Evolutionary conservation across 148 eudicot genomes (phyloP).

Genomic region (Oxyria digyna): DNA sequence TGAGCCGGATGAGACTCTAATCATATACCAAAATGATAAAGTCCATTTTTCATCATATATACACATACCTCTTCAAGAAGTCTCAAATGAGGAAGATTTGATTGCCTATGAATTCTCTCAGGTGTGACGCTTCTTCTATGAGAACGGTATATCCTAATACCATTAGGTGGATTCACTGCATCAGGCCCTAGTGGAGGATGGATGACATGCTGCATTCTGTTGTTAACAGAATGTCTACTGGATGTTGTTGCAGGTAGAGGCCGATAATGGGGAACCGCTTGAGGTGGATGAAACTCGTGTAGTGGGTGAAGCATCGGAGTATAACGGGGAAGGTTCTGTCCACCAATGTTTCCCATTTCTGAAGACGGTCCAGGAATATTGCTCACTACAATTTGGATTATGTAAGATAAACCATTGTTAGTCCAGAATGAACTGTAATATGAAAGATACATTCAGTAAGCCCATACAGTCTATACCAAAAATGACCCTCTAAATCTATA

Average conservation of each 20-base stretch:
- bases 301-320: slow-evolving; percentile 47
- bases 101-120: slow-evolving; percentile 48
- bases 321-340: slow-evolving; percentile 37
- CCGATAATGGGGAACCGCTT: slow-evolving; percentile 38
- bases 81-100: slow-evolving; percentile 58
- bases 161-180: slow-evolving; percentile 39
- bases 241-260: slow-evolving; percentile 47
- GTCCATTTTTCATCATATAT: not conserved
- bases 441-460: no score
- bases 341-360: slow-evolving; percentile 33
- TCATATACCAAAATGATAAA: no score
- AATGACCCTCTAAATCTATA: no score
- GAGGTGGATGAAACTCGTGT: slow-evolving; percentile 41
- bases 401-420: not conserved
- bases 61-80: slow-evolving; percentile 47
- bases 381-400: slow-evolving; percentile 25
- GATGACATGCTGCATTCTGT: slow-evolving; percentile 25
- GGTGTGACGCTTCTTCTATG: slow-evolving; percentile 42
- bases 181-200: slow-evolving; percentile 35
- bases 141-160: slow-evolving; percentile 50
- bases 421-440: not conserved
- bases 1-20: no score
- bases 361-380: slow-evolving; percentile 29
- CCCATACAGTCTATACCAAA: no score
- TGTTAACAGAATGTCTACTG: slow-evolving; percentile 27